Base-by-base conservation (phyloP, 73 alveolate species). In the Paramecium primaurelia region DNA sequence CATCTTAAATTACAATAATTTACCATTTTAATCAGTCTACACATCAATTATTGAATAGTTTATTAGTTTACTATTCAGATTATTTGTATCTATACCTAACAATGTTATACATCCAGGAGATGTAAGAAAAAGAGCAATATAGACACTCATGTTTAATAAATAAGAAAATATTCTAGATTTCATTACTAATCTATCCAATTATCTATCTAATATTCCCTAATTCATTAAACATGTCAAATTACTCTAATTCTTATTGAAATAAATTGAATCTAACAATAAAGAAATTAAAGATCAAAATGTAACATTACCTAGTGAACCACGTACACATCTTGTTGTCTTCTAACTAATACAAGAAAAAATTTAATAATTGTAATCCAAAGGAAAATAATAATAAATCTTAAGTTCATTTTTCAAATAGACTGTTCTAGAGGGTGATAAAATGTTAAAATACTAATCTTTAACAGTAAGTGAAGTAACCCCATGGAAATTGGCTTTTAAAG, bases 111-210 rank as follows among this genome's bases (percentile, higher is more conserved):
- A 80, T 44, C 59, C 87, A 12, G 91, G 91, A 26, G 91, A 80
- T 42, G 77, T 80, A 6, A 80, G 91, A 80, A 80, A 80, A 47
- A 80, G 75, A 49, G 91, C 91, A 2, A 80, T 80, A 4, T 2
- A 80, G 8, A 32, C 47, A 6, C 49, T 80, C 20, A 25, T 80
- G 58, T 80, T 80, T 47, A 44, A 47, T 45, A 80, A 80, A 25
- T 28, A 80, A 44, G 91, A 80, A 47, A 80, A 40, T 18, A 36
- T 80, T 14, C 8, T 47, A 4, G 91, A 80, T 7, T 80, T 80
- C 14, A 20, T 45, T 14, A 42, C 44, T 26, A 44, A 80, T 47
- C 5, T 80, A 20, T 38, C 58, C 8, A 26, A 80, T 28, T 25
- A 20, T 1, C 49, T 80, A 1, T 30, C 6, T 25, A 28, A 40